Evolutionary conservation across 805 yeast species (phyloP).

Genomic region (Candida germanica): DNA sequence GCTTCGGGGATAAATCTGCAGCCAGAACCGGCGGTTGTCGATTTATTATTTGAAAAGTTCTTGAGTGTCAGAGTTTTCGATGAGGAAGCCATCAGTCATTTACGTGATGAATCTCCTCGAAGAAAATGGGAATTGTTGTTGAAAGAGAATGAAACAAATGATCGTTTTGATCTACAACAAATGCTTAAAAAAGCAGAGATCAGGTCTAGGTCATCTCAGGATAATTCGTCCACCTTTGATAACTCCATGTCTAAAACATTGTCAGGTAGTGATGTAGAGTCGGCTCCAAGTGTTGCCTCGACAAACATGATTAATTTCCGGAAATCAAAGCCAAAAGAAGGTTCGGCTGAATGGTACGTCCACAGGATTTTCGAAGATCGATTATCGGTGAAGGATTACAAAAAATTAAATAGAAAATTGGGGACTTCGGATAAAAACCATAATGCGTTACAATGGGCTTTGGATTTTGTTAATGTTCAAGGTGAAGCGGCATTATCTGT

Average conservation of each 20-base stretch:
- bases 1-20: conserved; percentile 30
- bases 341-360: conserved; percentile 42
- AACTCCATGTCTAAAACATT: conserved; percentile 4
- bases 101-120: conserved; percentile 30
- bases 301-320: background rate
- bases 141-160: conserved; percentile 38
- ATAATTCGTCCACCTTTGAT: background rate
- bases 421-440: conserved; percentile 17
- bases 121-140: conserved; percentile 44
- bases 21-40: conserved; percentile 36
- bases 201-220: background rate
- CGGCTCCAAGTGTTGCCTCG: conserved; percentile 6
- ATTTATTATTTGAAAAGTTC: conserved; percentile 37
- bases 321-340: conserved; percentile 32
- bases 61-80: conserved; percentile 36
- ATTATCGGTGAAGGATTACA: conserved; percentile 30
- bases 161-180: conserved; percentile 31
- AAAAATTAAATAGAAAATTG: conserved; percentile 33
- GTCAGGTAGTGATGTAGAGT: conserved; percentile 11
- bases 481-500: conserved; percentile 44
- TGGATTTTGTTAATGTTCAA: conserved; percentile 34
- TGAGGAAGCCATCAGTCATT: conserved; percentile 28
- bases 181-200: conserved; percentile 7
- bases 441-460: conserved; percentile 26
- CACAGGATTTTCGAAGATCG: conserved; percentile 33